Evolutionary conservation across 2,329 filamentous ascomycete genomes (phyloP).

Genomic region (Penicillium brevicompactum): DNA sequence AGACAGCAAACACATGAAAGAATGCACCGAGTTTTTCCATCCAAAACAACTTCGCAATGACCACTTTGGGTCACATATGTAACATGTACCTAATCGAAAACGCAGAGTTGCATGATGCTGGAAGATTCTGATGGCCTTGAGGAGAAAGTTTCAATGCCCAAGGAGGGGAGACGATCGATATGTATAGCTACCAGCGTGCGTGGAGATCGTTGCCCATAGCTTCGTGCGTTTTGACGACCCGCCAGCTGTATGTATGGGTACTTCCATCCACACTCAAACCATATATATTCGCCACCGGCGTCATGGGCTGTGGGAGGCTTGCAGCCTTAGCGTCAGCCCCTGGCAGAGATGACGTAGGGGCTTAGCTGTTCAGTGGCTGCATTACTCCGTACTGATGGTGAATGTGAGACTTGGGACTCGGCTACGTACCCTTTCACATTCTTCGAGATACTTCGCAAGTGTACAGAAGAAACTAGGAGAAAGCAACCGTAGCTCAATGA

Average conservation of each 20-base stretch:
- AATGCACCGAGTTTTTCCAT: not conserved
- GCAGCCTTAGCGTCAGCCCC: not conserved
- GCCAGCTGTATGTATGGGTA: not conserved
- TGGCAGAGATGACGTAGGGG: not conserved
- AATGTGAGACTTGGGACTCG: no score
- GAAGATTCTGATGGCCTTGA: not conserved
- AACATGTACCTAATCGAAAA: not conserved
- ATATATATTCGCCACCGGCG: constrained; percentile 3
- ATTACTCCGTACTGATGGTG: not conserved
- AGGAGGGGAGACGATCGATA: not conserved
- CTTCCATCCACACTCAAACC: not conserved
- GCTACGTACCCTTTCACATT: not conserved
- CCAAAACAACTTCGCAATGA: not conserved
- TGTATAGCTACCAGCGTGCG: not conserved
- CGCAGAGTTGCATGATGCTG: not conserved
- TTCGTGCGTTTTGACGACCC: not conserved
- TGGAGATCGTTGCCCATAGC: not conserved
- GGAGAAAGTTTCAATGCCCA: not conserved
- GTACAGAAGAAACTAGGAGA: not conserved
- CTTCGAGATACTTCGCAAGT: not conserved
- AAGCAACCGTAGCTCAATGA: not conserved
- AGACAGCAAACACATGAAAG: not conserved
- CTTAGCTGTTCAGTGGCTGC: not conserved
- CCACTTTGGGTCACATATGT: not conserved
- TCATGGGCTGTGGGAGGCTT: constrained; percentile 2